Evolutionary conservation across 805 yeast species (phyloP).

Genomic region (Millerago galiae): DNA sequence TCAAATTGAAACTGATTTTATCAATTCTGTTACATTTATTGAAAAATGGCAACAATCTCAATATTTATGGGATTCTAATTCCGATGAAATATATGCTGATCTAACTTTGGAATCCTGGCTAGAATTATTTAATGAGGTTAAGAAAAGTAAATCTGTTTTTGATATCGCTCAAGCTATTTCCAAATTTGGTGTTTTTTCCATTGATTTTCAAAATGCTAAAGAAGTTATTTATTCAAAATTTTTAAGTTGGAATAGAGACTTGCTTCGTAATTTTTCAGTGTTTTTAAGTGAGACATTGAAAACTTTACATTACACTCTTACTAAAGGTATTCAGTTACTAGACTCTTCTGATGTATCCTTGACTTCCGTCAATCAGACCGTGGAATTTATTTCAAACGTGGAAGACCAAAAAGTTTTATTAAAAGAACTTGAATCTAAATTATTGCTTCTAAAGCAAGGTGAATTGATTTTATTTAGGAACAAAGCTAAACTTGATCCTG

Average conservation of each 20-base stretch:
- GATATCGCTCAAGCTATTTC: constrained; percentile 40
- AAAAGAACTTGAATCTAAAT: constrained; percentile 2
- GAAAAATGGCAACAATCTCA: constrained; percentile 51
- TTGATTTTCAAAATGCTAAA: constrained; percentile 51
- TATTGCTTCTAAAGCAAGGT: constrained; percentile 11
- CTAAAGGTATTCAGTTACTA: constrained; percentile 27
- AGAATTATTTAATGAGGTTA: constrained; percentile 35
- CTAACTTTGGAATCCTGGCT: constrained; percentile 44
- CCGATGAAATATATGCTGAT: constrained; percentile 31
- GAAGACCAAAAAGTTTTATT: constrained; percentile 22
- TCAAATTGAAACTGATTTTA: constrained; percentile 28
- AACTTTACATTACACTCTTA: constrained; percentile 27
- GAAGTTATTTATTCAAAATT: constrained; percentile 45
- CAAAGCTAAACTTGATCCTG: constrained; percentile 41
- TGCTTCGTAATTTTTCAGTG: constrained; percentile 35
- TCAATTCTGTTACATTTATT: constrained; percentile 31
- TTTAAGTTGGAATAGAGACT: constrained; percentile 50
- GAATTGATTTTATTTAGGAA: constrained; percentile 37
- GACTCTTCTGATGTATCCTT: constrained; percentile 31
- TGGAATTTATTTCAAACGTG: constrained; percentile 33
- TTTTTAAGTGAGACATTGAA: constrained; percentile 28
- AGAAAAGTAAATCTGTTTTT: constrained; percentile 37
- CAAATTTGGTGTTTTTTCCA: constrained; percentile 34
- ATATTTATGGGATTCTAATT: constrained; percentile 50
- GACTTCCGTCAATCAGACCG: constrained; percentile 32